Conservation (phyloP, 306 rosid species). For the Senna tora region DNA sequence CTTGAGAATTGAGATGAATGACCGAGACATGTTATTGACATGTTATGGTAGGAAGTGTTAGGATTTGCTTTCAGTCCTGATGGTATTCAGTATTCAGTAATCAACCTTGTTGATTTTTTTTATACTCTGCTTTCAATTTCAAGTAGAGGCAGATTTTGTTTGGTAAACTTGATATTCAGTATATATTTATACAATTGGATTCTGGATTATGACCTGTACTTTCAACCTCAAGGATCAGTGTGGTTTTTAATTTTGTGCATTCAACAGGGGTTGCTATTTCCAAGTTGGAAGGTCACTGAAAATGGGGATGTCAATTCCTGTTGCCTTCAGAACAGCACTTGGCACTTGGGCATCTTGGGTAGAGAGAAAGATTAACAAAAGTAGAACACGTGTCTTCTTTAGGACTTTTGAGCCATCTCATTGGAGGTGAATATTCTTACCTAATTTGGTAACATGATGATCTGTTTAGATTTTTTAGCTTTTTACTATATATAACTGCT, state of each 20-base stretch:
- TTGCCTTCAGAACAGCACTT: slow-evolving; percentile 67
- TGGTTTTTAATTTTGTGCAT: slow-evolving; percentile 16
- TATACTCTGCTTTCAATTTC: slow-evolving; percentile 23
- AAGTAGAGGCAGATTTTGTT: slow-evolving; percentile 3
- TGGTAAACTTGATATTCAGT: not conserved
- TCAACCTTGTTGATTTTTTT: not conserved
- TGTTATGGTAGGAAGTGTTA: not conserved
- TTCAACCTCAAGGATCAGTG: slow-evolving; percentile 3
- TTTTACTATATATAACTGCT: slow-evolving; percentile 17
- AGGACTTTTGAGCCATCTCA: slow-evolving; percentile 89
- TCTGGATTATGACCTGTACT: slow-evolving; percentile 26
- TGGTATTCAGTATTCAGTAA: slow-evolving; percentile 7
- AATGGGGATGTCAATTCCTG: slow-evolving; percentile 69
- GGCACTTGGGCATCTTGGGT: slow-evolving; percentile 82
- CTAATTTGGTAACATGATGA: slow-evolving; percentile 32
- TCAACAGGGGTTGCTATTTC: slow-evolving; percentile 79
- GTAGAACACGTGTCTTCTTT: slow-evolving; percentile 68
- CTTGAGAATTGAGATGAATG: slow-evolving; percentile 10
- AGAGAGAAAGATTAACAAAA: slow-evolving; percentile 57
- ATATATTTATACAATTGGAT: slow-evolving; percentile 10
- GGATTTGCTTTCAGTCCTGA: slow-evolving; percentile 13
- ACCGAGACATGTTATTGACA: slow-evolving; percentile 15
- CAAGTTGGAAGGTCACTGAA: slow-evolving; percentile 64
- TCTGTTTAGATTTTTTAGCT: slow-evolving; percentile 19
- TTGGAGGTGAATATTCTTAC: slow-evolving; percentile 78